These are phyloP conservation scores for Phaeosphaeria sp. DNA, from an alignment of 2,329 filamentous ascomycete species.

Conservation along the genomic window DNA sequence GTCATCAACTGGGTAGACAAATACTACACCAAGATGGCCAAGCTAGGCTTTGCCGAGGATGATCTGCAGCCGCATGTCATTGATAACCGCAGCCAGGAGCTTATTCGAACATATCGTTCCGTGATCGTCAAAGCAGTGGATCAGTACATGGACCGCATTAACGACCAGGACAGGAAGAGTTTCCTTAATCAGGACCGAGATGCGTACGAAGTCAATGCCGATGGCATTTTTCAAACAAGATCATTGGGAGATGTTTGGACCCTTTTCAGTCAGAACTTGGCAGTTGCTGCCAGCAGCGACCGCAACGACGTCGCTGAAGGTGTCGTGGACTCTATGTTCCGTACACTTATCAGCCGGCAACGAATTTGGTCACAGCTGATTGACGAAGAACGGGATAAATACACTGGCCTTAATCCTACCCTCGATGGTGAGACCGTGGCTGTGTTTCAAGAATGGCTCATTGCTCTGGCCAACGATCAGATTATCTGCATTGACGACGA, in stretches of 20 bases:
- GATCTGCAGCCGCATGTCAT: constrained; percentile 86
- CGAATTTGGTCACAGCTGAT: constrained; percentile 86
- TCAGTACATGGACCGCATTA: constrained; percentile 97
- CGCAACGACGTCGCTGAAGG: constrained; percentile 92
- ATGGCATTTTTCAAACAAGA: constrained; percentile 89
- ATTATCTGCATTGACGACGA: constrained; percentile 95
- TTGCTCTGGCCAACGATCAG: constrained; percentile 97
- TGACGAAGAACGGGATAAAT: constrained; percentile 81
- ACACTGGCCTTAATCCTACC: constrained; percentile 55
- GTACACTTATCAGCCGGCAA: constrained; percentile 82
- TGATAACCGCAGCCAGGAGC: constrained; percentile 86
- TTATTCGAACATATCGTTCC: constrained; percentile 91
- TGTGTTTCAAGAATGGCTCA: constrained; percentile 82
- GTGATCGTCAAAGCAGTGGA: constrained; percentile 96
- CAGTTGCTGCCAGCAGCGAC: constrained; percentile 82
- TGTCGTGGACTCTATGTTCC: constrained; percentile 94
- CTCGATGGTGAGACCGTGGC: constrained; percentile 82
- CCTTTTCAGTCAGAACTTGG: constrained; percentile 92
- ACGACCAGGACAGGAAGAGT: constrained; percentile 78
- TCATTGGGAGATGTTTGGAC: constrained; percentile 95
- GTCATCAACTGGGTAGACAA: constrained; percentile 96
- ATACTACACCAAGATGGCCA: constrained; percentile 95
- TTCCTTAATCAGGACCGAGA: constrained; percentile 80
- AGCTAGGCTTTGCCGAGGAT: constrained; percentile 78
- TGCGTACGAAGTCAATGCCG: constrained; percentile 76